Conservation (phyloP, 179 eudicot species). For the Actinidia arguta region DNA sequence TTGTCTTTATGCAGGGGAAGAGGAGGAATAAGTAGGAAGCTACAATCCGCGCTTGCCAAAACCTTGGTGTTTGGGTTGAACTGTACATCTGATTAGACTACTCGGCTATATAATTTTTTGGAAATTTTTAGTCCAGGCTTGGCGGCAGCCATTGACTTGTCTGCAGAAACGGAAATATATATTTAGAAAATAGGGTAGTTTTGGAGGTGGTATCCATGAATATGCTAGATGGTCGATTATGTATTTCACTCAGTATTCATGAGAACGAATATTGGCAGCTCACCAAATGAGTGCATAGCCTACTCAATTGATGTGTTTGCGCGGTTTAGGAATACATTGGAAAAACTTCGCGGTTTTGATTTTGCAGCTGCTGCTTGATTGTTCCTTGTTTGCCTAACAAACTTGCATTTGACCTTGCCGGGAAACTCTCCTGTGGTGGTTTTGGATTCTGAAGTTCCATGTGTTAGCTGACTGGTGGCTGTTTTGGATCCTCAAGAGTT, state of each 20-base stretch:
- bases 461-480: too few species aligned
- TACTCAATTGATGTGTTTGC: not conserved
- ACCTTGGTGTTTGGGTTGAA: not conserved
- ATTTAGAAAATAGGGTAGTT: not conserved
- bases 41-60: not conserved
- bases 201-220: not conserved
- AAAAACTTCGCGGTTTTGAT: not conserved
- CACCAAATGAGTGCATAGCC: not conserved
- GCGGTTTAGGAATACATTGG: not conserved
- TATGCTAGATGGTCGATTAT: too few species aligned
- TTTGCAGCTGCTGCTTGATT: not conserved
- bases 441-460: too few species aligned
- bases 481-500: too few species aligned
- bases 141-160: not conserved
- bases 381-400: not conserved
- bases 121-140: not conserved
- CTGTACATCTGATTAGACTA: not conserved
- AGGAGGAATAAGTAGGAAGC: conserved; percentile 40
- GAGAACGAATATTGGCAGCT: not conserved
- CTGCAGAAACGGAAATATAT: not conserved
- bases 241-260: too few species aligned
- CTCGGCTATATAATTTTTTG: too few species aligned
- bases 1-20: conserved; percentile 62
- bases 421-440: too few species aligned
- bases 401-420: not conserved